Base-by-base conservation (phyloP, 2,329 filamentous ascomycete species). In the Ceratocystiopsis brevicomis region DNA sequence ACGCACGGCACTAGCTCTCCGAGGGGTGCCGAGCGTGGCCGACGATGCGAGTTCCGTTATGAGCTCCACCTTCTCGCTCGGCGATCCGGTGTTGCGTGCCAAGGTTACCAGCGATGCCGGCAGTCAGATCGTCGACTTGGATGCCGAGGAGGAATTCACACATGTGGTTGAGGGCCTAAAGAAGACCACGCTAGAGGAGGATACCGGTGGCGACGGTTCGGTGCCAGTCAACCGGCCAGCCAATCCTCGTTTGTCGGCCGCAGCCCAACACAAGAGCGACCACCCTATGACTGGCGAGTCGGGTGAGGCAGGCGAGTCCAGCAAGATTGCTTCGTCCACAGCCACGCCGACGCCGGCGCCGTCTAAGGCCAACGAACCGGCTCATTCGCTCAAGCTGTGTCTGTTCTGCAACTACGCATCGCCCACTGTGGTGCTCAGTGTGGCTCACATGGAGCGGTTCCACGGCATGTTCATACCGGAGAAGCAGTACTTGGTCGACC, bases 401-500 rank as follows among this genome's bases (percentile, higher is more conserved):
- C 67, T 98, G 15, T 96, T 98, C 68, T 98, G 90, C 69, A 92
- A 90, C 59, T 81, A 82, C 54, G 68, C 80, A 41, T 92, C 86
- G 0, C 75, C 83, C 1, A 81, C 74, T 13, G 63, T 85, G 6
- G 62, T 74, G n/a, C 66, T 87, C 32, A 95, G 87, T 55, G 67
- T 85, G 33, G 65, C 76, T 37, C 90, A 98, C 57, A 98, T 98
- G 90, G 78, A 81, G 57, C 81, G 83, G 47, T 78, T 80, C 53
- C 90, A 98, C 57, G 85, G 88, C 64, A 86, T 95, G 76, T 95
- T 96, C 60, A 79, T 98, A 48, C 90, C 90, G 0, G 90, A 98
- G 59, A 81, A 77, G 61, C 65, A 78, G 32, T 98, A 85, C 53
- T 65, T 98, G 3, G 76, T 81, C 5, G 74, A 98, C 54, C 58